These are phyloP conservation scores for Backusella circina DNA, from an alignment of 192 early-diverging fungal genomes.

Conservation along the genomic window DNA sequence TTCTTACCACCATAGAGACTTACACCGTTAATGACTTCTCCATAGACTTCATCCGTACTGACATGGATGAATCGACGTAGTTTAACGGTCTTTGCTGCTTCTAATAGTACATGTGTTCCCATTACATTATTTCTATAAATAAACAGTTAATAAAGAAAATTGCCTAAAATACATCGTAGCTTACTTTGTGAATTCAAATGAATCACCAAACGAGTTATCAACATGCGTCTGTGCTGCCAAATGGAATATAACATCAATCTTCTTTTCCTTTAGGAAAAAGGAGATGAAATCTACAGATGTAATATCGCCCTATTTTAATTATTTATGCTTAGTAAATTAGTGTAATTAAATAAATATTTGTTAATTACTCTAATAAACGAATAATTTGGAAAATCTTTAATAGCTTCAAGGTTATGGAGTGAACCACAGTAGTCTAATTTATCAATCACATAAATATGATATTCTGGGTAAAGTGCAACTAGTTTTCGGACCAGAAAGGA, in stretches of 20 bases:
- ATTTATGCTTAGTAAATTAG: neutral
- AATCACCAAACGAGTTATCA: constrained; percentile 83
- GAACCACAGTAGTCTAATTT: constrained; percentile 81
- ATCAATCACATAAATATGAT: constrained; percentile 62
- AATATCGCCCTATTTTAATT: constrained; percentile 58
- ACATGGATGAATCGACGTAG: constrained; percentile 71
- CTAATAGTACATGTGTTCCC: constrained; percentile 78
- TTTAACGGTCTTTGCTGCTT: constrained; percentile 53
- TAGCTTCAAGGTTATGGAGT: constrained; percentile 46
- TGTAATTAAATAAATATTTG: neutral
- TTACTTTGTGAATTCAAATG: constrained; percentile 68
- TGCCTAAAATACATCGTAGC: neutral
- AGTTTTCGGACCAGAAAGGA: constrained; percentile 62
- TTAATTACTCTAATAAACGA: constrained; percentile 59
- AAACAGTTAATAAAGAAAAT: neutral
- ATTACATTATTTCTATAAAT: constrained; percentile 62
- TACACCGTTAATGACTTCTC: constrained; percentile 59
- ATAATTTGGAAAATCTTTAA: constrained; percentile 50
- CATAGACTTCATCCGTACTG: constrained; percentile 83
- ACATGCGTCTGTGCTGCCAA: constrained; percentile 83
- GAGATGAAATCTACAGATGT: constrained; percentile 59
- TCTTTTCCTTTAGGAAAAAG: constrained; percentile 59
- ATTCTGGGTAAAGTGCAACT: constrained; percentile 66
- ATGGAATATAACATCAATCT: constrained; percentile 72
- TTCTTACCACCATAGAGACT: neutral